phyloP scores from a whole-genome alignment of 257 asterid genomes.

The Orobanche coerulescens region DNA sequence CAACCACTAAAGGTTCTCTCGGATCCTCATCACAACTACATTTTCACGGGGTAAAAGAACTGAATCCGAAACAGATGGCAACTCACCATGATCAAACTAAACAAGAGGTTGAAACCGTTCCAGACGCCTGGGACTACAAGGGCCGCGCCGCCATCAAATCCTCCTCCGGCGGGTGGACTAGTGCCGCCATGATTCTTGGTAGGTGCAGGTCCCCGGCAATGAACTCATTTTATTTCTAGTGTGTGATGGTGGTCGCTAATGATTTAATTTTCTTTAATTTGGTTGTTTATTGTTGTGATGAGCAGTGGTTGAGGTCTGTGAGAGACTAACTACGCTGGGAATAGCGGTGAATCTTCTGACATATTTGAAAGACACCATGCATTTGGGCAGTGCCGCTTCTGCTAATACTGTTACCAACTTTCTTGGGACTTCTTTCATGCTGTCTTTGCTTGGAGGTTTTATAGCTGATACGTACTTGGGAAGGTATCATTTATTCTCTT shows the following conservation, averaged over 20 bases:
- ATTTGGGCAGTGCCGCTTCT: conserved; percentile 69
- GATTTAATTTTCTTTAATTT: background rate
- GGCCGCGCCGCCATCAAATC: conserved; percentile 59
- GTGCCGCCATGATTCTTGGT: conserved; percentile 88
- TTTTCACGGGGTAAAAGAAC: conserved; percentile 18
- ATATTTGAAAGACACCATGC: conserved; percentile 78
- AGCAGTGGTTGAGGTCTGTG: conserved; percentile 59
- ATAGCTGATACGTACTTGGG: conserved; percentile 75
- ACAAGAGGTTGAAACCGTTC: conserved; percentile 44
- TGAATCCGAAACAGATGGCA: conserved; percentile 35
- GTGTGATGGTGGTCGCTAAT: too few relatives aligned
- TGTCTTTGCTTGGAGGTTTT: conserved; percentile 78
- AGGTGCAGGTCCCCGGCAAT: conserved; percentile 22
- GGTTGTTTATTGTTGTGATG: background rate
- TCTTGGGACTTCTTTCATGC: conserved; percentile 85
- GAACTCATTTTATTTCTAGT: background rate
- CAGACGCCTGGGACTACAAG: conserved; percentile 79
- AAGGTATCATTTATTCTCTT: conserved; percentile 33
- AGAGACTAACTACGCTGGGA: conserved; percentile 84
- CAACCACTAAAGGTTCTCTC: conserved; percentile 6
- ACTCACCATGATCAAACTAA: conserved; percentile 47
- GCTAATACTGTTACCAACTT: conserved; percentile 79
- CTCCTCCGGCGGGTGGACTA: conserved; percentile 73
- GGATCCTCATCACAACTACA: conserved; percentile 1
- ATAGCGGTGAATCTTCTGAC: conserved; percentile 83